These are phyloP conservation scores for Quercus robur DNA, from an alignment of 306 rosid species.

Conservation along the genomic window DNA sequence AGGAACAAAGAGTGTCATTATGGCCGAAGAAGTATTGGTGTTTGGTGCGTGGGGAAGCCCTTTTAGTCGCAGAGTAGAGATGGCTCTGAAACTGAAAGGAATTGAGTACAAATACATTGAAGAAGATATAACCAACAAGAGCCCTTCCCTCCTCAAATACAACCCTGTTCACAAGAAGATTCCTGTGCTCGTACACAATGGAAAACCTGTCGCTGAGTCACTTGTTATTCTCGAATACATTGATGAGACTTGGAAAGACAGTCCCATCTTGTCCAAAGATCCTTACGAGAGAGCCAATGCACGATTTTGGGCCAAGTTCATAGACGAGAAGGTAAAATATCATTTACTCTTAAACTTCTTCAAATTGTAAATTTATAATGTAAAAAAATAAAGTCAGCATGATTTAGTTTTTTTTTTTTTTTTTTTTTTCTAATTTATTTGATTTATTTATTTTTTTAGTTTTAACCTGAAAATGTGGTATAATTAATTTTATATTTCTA, in stretches of 20 bases:
- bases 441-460: too few relatives aligned
- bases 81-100: conserved; percentile 39
- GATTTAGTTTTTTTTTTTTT: too few relatives aligned
- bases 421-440: too few relatives aligned
- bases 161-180: conserved; percentile 38
- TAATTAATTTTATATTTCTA: too few relatives aligned
- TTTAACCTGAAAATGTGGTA: too few relatives aligned
- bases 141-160: conserved; percentile 25
- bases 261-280: conserved; percentile 25
- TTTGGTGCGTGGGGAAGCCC: conserved; percentile 26
- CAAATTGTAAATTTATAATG: too few relatives aligned
- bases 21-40: conserved; percentile 19
- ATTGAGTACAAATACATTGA: conserved; percentile 25
- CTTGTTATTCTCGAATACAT: conserved; percentile 17
- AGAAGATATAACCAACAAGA: conserved; percentile 27
- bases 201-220: conserved; percentile 19
- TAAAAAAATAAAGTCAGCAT: too few relatives aligned
- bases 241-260: conserved; percentile 6
- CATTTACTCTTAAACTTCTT: background rate
- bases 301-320: conserved; percentile 39
- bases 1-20: background rate
- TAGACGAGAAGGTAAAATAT: conserved; percentile 30
- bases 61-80: conserved; percentile 20
- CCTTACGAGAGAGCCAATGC: conserved; percentile 27
- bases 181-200: conserved; percentile 30